phyloP scores from a whole-genome alignment of 306 rosid species.

The peach (Prunus persica) region DNA sequence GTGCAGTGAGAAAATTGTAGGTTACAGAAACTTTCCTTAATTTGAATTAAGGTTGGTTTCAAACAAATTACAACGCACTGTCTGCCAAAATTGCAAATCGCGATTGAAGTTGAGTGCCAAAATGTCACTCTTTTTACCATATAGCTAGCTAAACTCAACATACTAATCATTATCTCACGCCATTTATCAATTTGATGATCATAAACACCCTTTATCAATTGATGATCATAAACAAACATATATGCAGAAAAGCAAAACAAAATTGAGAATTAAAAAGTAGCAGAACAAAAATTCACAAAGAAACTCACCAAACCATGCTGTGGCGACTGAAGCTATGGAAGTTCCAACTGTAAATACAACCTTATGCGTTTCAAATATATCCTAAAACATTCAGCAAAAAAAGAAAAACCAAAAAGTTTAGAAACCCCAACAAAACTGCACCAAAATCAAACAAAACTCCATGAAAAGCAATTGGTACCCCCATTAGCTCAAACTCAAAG shows the following conservation, averaged over 20 bases:
- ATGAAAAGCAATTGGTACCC: neutral
- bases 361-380: slow-evolving; percentile 75
- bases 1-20: neutral
- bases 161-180: neutral
- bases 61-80: neutral
- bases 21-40: neutral
- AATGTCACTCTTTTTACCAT: neutral
- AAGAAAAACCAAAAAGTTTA: neutral
- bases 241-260: neutral
- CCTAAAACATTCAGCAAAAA: slow-evolving; percentile 28
- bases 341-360: slow-evolving; percentile 88
- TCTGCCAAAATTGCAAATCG: neutral
- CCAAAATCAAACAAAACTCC: neutral
- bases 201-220: neutral
- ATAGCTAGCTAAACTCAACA: neutral
- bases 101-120: neutral
- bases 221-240: neutral
- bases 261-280: neutral
- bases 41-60: neutral
- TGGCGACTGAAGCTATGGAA: slow-evolving; percentile 82
- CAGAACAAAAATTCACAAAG: neutral
- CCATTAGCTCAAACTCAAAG: neutral
- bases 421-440: neutral
- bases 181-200: neutral
- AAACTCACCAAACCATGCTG: slow-evolving; percentile 75